Evolutionary conservation across 2,329 filamentous ascomycete genomes (phyloP).

Genomic region (Pseudopyricularia javanii): DNA sequence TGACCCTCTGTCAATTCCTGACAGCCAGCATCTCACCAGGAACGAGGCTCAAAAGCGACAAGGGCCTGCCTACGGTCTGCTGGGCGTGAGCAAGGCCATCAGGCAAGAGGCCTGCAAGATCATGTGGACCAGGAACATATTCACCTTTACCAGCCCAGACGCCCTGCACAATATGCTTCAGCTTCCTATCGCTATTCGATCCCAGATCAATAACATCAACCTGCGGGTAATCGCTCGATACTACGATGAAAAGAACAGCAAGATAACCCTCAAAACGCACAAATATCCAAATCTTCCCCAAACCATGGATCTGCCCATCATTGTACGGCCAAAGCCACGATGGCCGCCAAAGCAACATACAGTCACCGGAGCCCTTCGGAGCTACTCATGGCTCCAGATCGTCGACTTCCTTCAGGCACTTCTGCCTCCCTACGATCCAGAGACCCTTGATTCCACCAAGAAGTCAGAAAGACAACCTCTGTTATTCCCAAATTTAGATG

Average conservation of each 20-base stretch:
- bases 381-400: constrained; percentile 41
- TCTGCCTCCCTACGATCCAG: constrained; percentile 35
- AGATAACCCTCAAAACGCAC: constrained; percentile 24
- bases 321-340: constrained; percentile 30
- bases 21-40: constrained; percentile 27
- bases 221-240: constrained; percentile 42
- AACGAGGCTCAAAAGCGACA: constrained; percentile 29
- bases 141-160: constrained; percentile 40
- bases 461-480: constrained; percentile 3
- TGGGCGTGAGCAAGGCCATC: constrained; percentile 38
- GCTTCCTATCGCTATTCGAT: constrained; percentile 27
- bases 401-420: constrained; percentile 38
- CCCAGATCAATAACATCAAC: constrained; percentile 30
- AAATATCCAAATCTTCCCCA: constrained; percentile 31
- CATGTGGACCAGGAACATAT: constrained; percentile 39
- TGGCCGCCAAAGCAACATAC: constrained; percentile 32
- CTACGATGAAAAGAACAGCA: constrained; percentile 36
- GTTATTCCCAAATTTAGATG: constrained; percentile 32
- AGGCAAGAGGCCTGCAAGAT: constrained; percentile 33
- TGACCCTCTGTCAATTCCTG: constrained; percentile 36
- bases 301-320: constrained; percentile 26
- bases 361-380: constrained; percentile 40
- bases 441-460: constrained; percentile 19
- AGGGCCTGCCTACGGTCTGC: constrained; percentile 36
- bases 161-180: constrained; percentile 36